Conservation (phyloP, 2,329 filamentous ascomycete species). For the Myriosclerotinia scirpicola region DNA sequence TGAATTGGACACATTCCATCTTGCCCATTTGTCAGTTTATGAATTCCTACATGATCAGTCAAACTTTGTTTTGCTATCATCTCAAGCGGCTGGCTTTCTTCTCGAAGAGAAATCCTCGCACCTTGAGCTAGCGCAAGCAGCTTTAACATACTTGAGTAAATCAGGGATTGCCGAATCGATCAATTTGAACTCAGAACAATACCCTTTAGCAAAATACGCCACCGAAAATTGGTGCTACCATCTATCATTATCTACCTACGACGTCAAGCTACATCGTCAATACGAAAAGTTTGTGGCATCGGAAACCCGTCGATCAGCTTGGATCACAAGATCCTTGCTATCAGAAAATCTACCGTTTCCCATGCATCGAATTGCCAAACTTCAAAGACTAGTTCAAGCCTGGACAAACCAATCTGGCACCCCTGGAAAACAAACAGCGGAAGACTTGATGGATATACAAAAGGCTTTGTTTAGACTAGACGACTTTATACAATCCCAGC, state of each 20-base stretch:
- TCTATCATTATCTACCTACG: conserved; percentile 18
- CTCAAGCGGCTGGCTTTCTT: conserved; percentile 16
- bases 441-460: conserved; percentile 23
- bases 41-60: conserved; percentile 21
- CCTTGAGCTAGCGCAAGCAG: conserved; percentile 13
- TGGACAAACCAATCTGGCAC: conserved; percentile 17
- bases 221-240: conserved; percentile 23
- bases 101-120: conserved; percentile 13
- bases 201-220: conserved; percentile 20
- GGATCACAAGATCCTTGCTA: conserved; percentile 21
- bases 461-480: conserved; percentile 18
- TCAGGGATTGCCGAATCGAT: conserved; percentile 14
- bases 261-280: conserved; percentile 11
- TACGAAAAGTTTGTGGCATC: conserved; percentile 20
- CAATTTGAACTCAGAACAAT: conserved; percentile 1
- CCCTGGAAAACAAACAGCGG: conserved; percentile 14
- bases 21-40: conserved; percentile 20
- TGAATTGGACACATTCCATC: conserved; percentile 19
- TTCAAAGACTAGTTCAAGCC: conserved; percentile 19
- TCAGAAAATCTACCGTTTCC: conserved; percentile 21
- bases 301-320: conserved; percentile 16
- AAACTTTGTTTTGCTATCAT: conserved; percentile 5
- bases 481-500: conserved; percentile 22
- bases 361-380: conserved; percentile 22
- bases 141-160: conserved; percentile 18